A percentile compares a stretch with the other conserved stretches of the same genome.
Evolutionary conservation across 139 green algal genomes (phyloP).

Genomic region (Chlorella sp.): DNA sequence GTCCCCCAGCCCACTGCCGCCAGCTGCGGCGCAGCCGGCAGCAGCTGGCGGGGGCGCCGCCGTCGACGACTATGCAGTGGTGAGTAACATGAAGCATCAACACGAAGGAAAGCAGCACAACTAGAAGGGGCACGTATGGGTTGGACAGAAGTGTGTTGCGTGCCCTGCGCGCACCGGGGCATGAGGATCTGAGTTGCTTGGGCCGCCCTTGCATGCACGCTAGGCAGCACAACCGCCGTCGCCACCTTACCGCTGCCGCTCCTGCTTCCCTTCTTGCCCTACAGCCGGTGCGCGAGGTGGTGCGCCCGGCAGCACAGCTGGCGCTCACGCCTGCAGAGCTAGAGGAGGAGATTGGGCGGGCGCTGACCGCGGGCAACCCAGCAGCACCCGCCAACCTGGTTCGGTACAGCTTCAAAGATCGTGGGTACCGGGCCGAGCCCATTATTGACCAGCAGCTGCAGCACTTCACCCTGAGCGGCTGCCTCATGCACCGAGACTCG

Average conservation of each 20-base stretch:
- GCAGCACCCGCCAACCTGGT: conserved; percentile 80
- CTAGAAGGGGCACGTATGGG: neutral
- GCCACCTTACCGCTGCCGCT: neutral
- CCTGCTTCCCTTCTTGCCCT: neutral
- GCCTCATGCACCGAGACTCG: conserved; percentile 77
- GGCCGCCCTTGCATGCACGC: neutral
- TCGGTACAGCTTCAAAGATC: conserved; percentile 48
- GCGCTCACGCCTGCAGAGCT: conserved; percentile 80
- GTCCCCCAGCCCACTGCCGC: neutral
- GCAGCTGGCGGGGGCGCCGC: too few relatives aligned
- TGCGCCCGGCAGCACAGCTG: conserved; percentile 82
- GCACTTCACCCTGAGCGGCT: conserved; percentile 84
- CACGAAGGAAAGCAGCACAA: too few relatives aligned
- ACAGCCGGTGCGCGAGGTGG: conserved; percentile 78
- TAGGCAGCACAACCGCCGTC: too few relatives aligned
- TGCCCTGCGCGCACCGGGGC: neutral
- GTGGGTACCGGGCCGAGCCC: conserved; percentile 75
- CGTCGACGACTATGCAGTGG: conserved; percentile 29
- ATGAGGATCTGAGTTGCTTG: too few relatives aligned
- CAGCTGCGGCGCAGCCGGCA: neutral
- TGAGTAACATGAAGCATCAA: neutral
- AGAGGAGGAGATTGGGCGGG: conserved; percentile 85
- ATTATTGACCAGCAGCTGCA: conserved; percentile 88
- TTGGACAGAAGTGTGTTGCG: neutral
- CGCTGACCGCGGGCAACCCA: conserved; percentile 90